A percentile compares a stretch with the other conserved stretches of the same genome.
These are phyloP conservation scores for Farysia itapuensis DNA, from an alignment of 1,284 basidiomycete species.

Conservation along the genomic window DNA sequence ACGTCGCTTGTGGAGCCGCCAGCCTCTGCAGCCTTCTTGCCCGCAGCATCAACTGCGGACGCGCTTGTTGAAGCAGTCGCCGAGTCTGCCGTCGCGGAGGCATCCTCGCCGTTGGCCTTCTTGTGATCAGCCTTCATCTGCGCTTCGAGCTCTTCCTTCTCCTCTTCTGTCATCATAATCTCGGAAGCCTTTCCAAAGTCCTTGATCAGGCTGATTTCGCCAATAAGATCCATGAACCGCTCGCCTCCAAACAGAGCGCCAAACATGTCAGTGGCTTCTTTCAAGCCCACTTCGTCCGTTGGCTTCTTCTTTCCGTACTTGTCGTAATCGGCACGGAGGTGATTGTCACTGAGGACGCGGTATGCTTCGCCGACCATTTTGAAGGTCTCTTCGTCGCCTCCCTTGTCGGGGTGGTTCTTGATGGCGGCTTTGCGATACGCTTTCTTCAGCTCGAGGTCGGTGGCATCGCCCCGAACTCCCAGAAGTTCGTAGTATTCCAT, in stretches of 20 bases:
- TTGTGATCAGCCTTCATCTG: slow-evolving; percentile 64
- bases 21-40: slow-evolving; percentile 53
- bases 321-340: slow-evolving; percentile 87
- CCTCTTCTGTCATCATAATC: slow-evolving; percentile 74
- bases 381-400: slow-evolving; percentile 56
- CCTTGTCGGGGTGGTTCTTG: slow-evolving; percentile 68
- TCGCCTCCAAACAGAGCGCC: slow-evolving; percentile 60
- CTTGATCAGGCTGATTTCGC: slow-evolving; percentile 59
- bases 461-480: slow-evolving; percentile 53
- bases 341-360: slow-evolving; percentile 64
- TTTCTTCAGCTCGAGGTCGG: slow-evolving; percentile 83
- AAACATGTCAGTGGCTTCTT: slow-evolving; percentile 60
- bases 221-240: slow-evolving; percentile 58
- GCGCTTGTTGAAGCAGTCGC: slow-evolving; percentile 20
- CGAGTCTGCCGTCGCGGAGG: slow-evolving; percentile 7
- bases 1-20: slow-evolving; percentile 35
- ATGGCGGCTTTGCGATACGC: slow-evolving; percentile 93
- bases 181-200: slow-evolving; percentile 60
- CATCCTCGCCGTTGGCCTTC: slow-evolving; percentile 16
- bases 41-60: slow-evolving; percentile 27
- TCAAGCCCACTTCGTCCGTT: slow-evolving; percentile 57
- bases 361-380: slow-evolving; percentile 67
- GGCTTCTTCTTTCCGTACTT: slow-evolving; percentile 79
- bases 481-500: slow-evolving; percentile 61
- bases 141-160: slow-evolving; percentile 81